These are phyloP conservation scores for Elongisporangium undulatum DNA, from an alignment of 352 stramenopile genomes.

Conservation along the genomic window DNA sequence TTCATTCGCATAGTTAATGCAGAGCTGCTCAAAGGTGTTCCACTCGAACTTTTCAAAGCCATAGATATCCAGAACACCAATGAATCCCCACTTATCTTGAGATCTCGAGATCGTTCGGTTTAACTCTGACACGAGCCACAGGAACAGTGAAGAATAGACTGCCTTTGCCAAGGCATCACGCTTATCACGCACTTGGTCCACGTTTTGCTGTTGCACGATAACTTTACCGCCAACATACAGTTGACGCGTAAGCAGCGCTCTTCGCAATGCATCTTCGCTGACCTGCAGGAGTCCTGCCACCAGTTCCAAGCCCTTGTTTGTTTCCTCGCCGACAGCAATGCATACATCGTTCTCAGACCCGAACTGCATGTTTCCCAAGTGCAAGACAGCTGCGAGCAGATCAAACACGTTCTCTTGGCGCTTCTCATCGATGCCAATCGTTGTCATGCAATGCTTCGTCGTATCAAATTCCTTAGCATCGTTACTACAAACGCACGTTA, in stretches of 20 bases:
- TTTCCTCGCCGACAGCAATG: slow-evolving; percentile 44
- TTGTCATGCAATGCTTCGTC: slow-evolving; percentile 83
- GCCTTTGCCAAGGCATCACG: slow-evolving; percentile 89
- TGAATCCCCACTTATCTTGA: slow-evolving; percentile 88
- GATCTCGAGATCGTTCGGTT: slow-evolving; percentile 87
- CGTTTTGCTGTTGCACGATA: slow-evolving; percentile 87
- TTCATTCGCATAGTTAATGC: slow-evolving; percentile 96
- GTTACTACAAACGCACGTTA: slow-evolving; percentile 19
- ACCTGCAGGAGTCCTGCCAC: slow-evolving; percentile 78
- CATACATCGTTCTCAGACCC: slow-evolving; percentile 77
- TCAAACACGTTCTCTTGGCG: slow-evolving; percentile 85
- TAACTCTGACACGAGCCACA: slow-evolving; percentile 88
- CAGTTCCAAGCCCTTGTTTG: slow-evolving; percentile 39
- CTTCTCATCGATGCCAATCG: slow-evolving; percentile 81
- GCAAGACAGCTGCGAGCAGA: slow-evolving; percentile 79
- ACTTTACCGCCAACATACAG: slow-evolving; percentile 87
- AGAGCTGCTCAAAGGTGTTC: slow-evolving; percentile 96
- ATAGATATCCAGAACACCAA: slow-evolving; percentile 97
- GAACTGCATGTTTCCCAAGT: slow-evolving; percentile 88
- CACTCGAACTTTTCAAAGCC: slow-evolving; percentile 97
- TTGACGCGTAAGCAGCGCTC: slow-evolving; percentile 76
- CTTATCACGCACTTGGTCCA: slow-evolving; percentile 86
- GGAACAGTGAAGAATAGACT: slow-evolving; percentile 91
- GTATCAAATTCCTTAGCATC: slow-evolving; percentile 83
- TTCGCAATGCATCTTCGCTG: slow-evolving; percentile 64